Conservation (phyloP, 176 grass and related monocot species). For the Phoenix roebelenii region DNA sequence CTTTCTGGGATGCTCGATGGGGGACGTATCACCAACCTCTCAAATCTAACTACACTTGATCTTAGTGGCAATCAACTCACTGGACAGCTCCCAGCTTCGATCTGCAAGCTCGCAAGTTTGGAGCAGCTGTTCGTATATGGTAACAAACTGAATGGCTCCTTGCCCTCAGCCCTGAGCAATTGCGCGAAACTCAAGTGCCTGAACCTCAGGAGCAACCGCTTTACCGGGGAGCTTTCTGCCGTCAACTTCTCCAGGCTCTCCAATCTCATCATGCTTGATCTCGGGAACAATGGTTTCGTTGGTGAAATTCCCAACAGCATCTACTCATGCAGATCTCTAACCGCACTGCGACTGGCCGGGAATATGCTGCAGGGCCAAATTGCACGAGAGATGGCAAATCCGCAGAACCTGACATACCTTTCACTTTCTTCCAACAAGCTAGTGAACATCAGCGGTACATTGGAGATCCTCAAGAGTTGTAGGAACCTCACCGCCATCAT, state of each 20-base stretch:
- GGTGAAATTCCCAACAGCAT: slow-evolving; percentile 61
- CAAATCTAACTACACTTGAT: too few species aligned
- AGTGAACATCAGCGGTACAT: slow-evolving; percentile 43
- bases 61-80: too few species aligned
- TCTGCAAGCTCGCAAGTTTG: slow-evolving; percentile 43
- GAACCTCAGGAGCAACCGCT: slow-evolving; percentile 50
- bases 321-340: slow-evolving; percentile 49
- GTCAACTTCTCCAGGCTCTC: slow-evolving; percentile 43
- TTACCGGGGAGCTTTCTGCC: slow-evolving; percentile 35
- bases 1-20: slow-evolving; percentile 5
- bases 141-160: slow-evolving; percentile 41
- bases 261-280: slow-evolving; percentile 49
- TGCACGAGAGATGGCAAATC: slow-evolving; percentile 42
- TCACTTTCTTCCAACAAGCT: slow-evolving; percentile 51
- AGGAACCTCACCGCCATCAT: slow-evolving; percentile 30
- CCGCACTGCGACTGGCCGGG: slow-evolving; percentile 46
- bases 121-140: slow-evolving; percentile 32
- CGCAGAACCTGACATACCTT: slow-evolving; percentile 45
- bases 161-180: slow-evolving; percentile 43
- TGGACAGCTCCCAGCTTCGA: not conserved
- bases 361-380: slow-evolving; percentile 46
- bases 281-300: slow-evolving; percentile 43
- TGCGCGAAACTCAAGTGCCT: slow-evolving; percentile 49
- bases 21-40: too few species aligned
- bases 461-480: slow-evolving; percentile 49